A percentile compares a stretch with the other conserved stretches of the same genome.
Evolutionary conservation across 805 yeast species (phyloP).

Genomic region (Saturnispora ahearnii): DNA sequence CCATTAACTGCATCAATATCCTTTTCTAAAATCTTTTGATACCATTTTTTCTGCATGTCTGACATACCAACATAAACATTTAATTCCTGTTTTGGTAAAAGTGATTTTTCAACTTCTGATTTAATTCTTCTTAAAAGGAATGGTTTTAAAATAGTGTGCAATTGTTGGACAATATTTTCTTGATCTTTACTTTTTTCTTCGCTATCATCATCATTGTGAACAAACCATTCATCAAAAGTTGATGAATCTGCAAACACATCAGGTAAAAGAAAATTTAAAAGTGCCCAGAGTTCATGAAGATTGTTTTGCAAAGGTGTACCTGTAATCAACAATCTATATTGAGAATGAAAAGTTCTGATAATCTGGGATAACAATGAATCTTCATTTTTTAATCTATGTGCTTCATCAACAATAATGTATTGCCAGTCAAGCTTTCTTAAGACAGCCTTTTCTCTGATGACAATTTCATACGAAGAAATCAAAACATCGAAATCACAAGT

Average conservation of each 20-base stretch:
- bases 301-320: constrained; percentile 97
- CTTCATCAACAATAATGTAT: constrained; percentile 89
- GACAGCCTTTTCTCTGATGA: constrained; percentile 75
- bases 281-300: constrained; percentile 93
- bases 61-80: constrained; percentile 92
- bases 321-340: constrained; percentile 77
- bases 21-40: constrained; percentile 76
- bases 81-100: constrained; percentile 83
- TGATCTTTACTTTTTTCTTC: constrained; percentile 81
- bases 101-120: constrained; percentile 84
- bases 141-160: constrained; percentile 83
- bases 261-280: constrained; percentile 80
- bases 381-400: constrained; percentile 94
- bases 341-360: constrained; percentile 78
- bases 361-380: constrained; percentile 88
- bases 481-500: constrained; percentile 81
- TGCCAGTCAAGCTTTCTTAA: constrained; percentile 86
- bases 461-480: constrained; percentile 89
- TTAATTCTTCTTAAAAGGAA: constrained; percentile 84
- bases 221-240: constrained; percentile 90
- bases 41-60: constrained; percentile 92
- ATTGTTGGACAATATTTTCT: constrained; percentile 76
- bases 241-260: constrained; percentile 92
- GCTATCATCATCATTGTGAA: constrained; percentile 61
- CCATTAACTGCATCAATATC: constrained; percentile 97